Evolutionary conservation across 2,329 filamentous ascomycete species (phyloP).

Genomic region (Huntiella bhutanensis): DNA sequence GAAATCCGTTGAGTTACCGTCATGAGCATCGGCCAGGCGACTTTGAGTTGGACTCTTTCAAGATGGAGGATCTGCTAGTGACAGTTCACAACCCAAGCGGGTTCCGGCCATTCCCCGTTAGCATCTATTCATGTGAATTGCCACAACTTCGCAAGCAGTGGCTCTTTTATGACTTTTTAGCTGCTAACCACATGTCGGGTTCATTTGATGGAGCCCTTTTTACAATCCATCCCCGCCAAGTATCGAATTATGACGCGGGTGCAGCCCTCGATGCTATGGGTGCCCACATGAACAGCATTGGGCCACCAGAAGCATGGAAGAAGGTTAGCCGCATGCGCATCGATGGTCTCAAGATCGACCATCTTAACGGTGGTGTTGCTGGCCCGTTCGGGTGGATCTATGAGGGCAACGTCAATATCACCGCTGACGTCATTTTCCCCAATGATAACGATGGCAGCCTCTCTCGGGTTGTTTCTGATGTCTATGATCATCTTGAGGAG

Average conservation of each 20-base stretch:
- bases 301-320: slow-evolving; percentile 58
- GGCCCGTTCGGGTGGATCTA: slow-evolving; percentile 97
- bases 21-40: slow-evolving; percentile 80
- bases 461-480: slow-evolving; percentile 86
- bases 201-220: slow-evolving; percentile 92
- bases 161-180: slow-evolving; percentile 94
- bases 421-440: slow-evolving; percentile 89
- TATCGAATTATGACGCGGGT: slow-evolving; percentile 29
- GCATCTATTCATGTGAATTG: slow-evolving; percentile 88
- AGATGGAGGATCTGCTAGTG: slow-evolving; percentile 79
- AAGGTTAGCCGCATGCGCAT: slow-evolving; percentile 87
- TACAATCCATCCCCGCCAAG: slow-evolving; percentile 86
- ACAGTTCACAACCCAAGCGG: slow-evolving; percentile 78
- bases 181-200: slow-evolving; percentile 87
- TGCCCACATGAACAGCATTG: slow-evolving; percentile 31
- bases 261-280: slow-evolving; percentile 9
- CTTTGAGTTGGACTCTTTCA: slow-evolving; percentile 94
- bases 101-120: slow-evolving; percentile 89
- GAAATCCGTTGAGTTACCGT: slow-evolving; percentile 73
- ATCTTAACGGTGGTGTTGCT: slow-evolving; percentile 80
- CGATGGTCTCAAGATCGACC: slow-evolving; percentile 84
- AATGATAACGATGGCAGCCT: slow-evolving; percentile 74
- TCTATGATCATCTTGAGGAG: slow-evolving; percentile 90
- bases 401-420: slow-evolving; percentile 89
- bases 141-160: slow-evolving; percentile 87